A percentile compares a stretch with the other conserved stretches of the same genome.
phyloP scores from a whole-genome alignment of 345 rosid genomes.

The Physaria fendleri region DNA sequence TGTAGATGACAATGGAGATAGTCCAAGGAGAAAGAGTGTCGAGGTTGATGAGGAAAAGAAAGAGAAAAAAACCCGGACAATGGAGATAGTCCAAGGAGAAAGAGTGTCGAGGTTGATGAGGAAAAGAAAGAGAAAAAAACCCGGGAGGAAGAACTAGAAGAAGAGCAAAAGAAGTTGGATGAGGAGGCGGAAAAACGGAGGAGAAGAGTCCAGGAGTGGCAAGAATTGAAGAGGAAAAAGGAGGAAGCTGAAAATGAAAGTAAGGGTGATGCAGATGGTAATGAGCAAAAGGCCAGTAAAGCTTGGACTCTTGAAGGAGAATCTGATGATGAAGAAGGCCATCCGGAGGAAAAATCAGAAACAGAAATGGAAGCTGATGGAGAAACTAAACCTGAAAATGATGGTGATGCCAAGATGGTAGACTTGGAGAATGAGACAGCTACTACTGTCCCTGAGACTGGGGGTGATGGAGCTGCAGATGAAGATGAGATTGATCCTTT shows the following conservation, averaged over 20 bases:
- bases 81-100: slow-evolving; percentile 44
- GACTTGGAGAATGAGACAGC: slow-evolving; percentile 37
- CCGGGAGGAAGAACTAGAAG: slow-evolving; percentile 77
- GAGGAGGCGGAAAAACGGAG: slow-evolving; percentile 87
- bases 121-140: slow-evolving; percentile 54
- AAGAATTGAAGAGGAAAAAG: slow-evolving; percentile 78
- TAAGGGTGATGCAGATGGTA: slow-evolving; percentile 44
- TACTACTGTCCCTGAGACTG: slow-evolving; percentile 33
- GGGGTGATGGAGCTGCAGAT: slow-evolving; percentile 31
- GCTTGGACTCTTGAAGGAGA: slow-evolving; percentile 93
- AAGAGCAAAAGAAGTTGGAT: slow-evolving; percentile 70
- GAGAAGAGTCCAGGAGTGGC: slow-evolving; percentile 98
- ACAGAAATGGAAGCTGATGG: slow-evolving; percentile 55
- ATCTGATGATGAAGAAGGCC: slow-evolving; percentile 85
- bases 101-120: slow-evolving; percentile 41
- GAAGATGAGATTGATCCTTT: slow-evolving; percentile 92
- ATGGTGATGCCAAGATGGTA: slow-evolving; percentile 46
- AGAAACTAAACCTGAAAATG: slow-evolving; percentile 33
- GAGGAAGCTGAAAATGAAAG: slow-evolving; percentile 73
- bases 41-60: slow-evolving; percentile 53
- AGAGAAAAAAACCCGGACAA: slow-evolving; percentile 47
- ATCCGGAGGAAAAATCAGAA: slow-evolving; percentile 35
- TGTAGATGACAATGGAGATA: slow-evolving; percentile 46
- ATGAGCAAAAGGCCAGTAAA: slow-evolving; percentile 56
- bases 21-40: slow-evolving; percentile 43